Evolutionary conservation across 1,284 basidiomycete genomes (phyloP).

Genomic region (Leccinum fallax): DNA sequence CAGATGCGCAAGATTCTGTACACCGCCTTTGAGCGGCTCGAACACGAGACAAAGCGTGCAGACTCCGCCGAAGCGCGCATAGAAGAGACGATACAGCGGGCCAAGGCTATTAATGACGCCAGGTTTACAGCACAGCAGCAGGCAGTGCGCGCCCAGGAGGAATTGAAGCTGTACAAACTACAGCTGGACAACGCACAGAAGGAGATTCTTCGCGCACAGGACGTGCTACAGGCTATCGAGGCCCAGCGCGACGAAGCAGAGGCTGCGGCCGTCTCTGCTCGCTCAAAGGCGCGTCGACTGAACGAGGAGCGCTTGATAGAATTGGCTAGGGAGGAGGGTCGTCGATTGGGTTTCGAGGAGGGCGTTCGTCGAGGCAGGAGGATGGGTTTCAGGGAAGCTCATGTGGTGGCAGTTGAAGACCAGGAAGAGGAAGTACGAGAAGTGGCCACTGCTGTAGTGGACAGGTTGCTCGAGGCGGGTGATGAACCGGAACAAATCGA

Average conservation of each 20-base stretch:
- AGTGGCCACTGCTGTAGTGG: constrained; percentile 23
- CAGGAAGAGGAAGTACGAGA: constrained; percentile 21
- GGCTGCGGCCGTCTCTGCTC: constrained; percentile 45
- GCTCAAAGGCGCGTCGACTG: constrained; percentile 48
- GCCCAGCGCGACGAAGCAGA: constrained; percentile 55
- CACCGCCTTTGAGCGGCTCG: constrained; percentile 52
- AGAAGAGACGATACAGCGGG: constrained; percentile 50
- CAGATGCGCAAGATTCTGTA: constrained; percentile 55
- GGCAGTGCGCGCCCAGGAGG: constrained; percentile 50
- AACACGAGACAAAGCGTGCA: constrained; percentile 54
- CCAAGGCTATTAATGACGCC: constrained; percentile 54
- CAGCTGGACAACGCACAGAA: constrained; percentile 64
- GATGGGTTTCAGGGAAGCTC: constrained; percentile 35
- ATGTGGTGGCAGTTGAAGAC: constrained; percentile 17
- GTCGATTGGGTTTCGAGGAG: constrained; percentile 53
- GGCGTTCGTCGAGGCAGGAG: constrained; percentile 52
- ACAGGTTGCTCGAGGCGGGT: constrained; percentile 29
- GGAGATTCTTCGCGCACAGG: constrained; percentile 56
- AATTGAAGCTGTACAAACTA: constrained; percentile 60
- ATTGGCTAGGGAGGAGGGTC: constrained; percentile 55
- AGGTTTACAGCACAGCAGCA: constrained; percentile 54
- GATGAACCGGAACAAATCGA: constrained; percentile 30
- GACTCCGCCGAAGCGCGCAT: constrained; percentile 53
- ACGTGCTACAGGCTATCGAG: constrained; percentile 46
- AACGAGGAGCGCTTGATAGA: constrained; percentile 49